Base-by-base conservation (phyloP, 83 land plant species). In the Picea abies region DNA sequence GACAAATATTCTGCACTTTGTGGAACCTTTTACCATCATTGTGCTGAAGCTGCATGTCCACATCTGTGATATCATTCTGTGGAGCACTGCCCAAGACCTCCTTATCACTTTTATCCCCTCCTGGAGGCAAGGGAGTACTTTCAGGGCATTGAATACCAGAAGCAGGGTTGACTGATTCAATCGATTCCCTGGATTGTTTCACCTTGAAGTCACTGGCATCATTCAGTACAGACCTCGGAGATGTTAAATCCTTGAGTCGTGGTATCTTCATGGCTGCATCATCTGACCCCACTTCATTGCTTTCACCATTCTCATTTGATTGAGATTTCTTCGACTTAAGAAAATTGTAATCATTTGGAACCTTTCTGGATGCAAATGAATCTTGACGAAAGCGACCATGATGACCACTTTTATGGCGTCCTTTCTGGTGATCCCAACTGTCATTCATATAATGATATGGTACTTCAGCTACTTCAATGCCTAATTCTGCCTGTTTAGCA, bases 391-490 rank as follows among this genome's bases (percentile, higher is more conserved):
- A 52, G 56, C 3, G 56, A 52, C 84, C 91, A 12, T 84, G 75
- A 78, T n/a, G 49, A 52, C 63, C 86, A 77, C 84, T 87, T 64
- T 82, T 84, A 23, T 82, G 84, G 82, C 69, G 89, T 12, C 78
- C 87, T 65, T 61, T 84, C 64, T 82, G 84, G 19, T 23, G 29
- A 0, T 72, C 39, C 14, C n/a, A 22, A 32, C 67, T 58, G 63
- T 71, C 78, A 17, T 83, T 52, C 9, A 96, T 60, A 83, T 94
- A 96, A 61, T 80, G 19, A 3, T 91, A 62, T 62, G 98, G 98
- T 76, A 96, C 73, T 83, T 96, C 98, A 81, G 98, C 95, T 82
- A 94, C 98, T 85, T 88, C 92, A 65, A 90, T 77, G 19, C 98
- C 98, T 69, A 96, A 83, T 78, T 94, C 95, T 70, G 92, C 97